These are phyloP conservation scores for Pseudocercospora musae DNA, from an alignment of 2,329 filamentous ascomycete genomes.

Conservation along the genomic window DNA sequence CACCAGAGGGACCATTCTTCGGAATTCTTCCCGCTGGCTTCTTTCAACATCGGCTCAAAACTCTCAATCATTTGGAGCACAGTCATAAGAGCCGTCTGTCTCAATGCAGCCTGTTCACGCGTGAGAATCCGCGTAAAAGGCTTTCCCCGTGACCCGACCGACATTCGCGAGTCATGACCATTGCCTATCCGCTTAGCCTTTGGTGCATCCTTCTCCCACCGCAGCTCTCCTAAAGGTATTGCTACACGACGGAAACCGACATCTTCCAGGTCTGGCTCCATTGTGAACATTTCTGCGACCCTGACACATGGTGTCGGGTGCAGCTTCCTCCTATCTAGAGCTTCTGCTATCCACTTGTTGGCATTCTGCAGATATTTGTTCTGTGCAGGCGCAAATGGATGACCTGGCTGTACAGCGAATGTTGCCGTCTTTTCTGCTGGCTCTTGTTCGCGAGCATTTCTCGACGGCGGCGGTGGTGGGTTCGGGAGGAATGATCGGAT, in stretches of 20 bases:
- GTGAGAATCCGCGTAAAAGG: slow-evolving; percentile 15
- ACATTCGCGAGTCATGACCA: slow-evolving; percentile 21
- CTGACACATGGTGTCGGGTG: slow-evolving; percentile 74
- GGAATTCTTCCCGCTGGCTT: slow-evolving; percentile 79
- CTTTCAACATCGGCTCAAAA: slow-evolving; percentile 76
- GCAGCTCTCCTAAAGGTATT: slow-evolving; percentile 79
- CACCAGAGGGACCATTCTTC: slow-evolving; percentile 93
- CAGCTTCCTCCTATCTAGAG: slow-evolving; percentile 68
- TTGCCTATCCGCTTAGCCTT: slow-evolving; percentile 38
- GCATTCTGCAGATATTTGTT: slow-evolving; percentile 81
- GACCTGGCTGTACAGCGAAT: slow-evolving; percentile 78
- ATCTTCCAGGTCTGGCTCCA: slow-evolving; percentile 73
- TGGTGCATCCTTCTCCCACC: slow-evolving; percentile 71
- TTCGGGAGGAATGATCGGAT: slow-evolving; percentile 81
- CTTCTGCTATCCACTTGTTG: slow-evolving; percentile 76
- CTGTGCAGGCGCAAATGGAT: slow-evolving; percentile 73
- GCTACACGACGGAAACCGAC: slow-evolving; percentile 73
- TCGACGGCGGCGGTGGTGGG: slow-evolving; percentile 58
- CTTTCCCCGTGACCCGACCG: slow-evolving; percentile 19
- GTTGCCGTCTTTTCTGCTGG: slow-evolving; percentile 69
- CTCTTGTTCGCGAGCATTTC: slow-evolving; percentile 60
- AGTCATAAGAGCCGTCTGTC: slow-evolving; percentile 75
- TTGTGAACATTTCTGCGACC: slow-evolving; percentile 72
- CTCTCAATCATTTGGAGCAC: slow-evolving; percentile 81
- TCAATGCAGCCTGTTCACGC: slow-evolving; percentile 64